phyloP scores from a whole-genome alignment of 176 grass and related monocot genomes.

The Juncus effusus region DNA sequence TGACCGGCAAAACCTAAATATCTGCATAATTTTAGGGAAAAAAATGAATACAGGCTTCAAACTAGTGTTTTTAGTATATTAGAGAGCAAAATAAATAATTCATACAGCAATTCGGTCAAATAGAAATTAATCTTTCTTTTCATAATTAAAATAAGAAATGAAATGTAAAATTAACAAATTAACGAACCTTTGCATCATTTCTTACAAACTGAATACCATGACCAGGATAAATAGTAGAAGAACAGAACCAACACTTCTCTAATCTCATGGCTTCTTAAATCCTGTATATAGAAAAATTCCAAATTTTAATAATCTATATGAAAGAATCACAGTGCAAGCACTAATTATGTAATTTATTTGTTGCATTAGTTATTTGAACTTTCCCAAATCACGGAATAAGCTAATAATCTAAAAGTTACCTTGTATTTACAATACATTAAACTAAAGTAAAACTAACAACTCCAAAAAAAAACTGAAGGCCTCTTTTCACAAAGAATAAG shows the following conservation, averaged over 20 bases:
- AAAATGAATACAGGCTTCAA: not conserved
- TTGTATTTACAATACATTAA: no score
- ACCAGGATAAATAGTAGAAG: conserved; percentile 79
- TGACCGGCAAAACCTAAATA: conserved; percentile 87
- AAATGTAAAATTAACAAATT: not conserved
- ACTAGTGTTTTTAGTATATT: not conserved
- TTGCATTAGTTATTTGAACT: no score
- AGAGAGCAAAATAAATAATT: not conserved
- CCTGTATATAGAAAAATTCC: conserved; percentile 8
- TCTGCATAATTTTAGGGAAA: conserved; percentile 31
- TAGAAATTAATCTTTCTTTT: no score
- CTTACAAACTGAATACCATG: conserved; percentile 96
- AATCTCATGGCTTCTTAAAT: conserved; percentile 64
- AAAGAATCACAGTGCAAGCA: no score
- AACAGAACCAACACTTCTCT: conserved; percentile 99
- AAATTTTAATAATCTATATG: no score
- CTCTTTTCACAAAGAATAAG: no score
- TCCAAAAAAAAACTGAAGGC: no score
- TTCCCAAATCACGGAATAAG: no score
- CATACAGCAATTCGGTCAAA: not conserved
- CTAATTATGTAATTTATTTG: no score
- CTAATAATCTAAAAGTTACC: no score
- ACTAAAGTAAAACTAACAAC: no score
- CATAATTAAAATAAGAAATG: not conserved
- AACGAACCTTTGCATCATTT: conserved; percentile 81